phyloP scores from a whole-genome alignment of 495 filamentous ascomycete genomes.

The Penicillium alfredii region DNA sequence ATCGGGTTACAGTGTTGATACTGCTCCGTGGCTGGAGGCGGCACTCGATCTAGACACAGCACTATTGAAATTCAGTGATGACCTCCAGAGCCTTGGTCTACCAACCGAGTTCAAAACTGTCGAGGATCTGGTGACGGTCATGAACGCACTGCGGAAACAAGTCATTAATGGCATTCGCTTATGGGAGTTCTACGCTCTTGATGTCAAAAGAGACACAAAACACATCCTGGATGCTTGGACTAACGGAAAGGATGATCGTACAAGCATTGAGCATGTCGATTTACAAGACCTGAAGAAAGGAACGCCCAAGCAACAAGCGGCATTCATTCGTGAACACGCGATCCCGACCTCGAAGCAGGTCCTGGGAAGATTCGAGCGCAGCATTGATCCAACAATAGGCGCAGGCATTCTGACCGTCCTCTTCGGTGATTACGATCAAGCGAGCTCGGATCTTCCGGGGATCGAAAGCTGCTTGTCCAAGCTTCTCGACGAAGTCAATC shows the following conservation, averaged over 20 bases:
- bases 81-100: constrained; percentile 60
- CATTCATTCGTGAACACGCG: constrained; percentile 54
- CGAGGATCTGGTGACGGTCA: constrained; percentile 74
- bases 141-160: constrained; percentile 75
- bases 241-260: constrained; percentile 44
- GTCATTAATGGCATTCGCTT: constrained; percentile 70
- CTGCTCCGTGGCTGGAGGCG: constrained; percentile 86
- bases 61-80: constrained; percentile 67
- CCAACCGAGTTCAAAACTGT: constrained; percentile 64
- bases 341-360: constrained; percentile 64
- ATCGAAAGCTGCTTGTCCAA: constrained; percentile 47
- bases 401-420: constrained; percentile 64
- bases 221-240: constrained; percentile 66
- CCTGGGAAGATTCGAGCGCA: constrained; percentile 69
- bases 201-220: constrained; percentile 68
- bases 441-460: constrained; percentile 25
- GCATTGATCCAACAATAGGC: constrained; percentile 57
- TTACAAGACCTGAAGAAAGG: constrained; percentile 43
- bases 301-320: constrained; percentile 54
- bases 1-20: constrained; percentile 88
- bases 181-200: constrained; percentile 89
- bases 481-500: constrained; percentile 78
- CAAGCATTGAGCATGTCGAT: constrained; percentile 28
- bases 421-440: constrained; percentile 60
- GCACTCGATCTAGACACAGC: constrained; percentile 83